Percentiles rank a stretch among this genome's conserved stretches.
Conservation (phyloP, 2,329 filamentous ascomycete species). For the Curvularia sp. region DNA sequence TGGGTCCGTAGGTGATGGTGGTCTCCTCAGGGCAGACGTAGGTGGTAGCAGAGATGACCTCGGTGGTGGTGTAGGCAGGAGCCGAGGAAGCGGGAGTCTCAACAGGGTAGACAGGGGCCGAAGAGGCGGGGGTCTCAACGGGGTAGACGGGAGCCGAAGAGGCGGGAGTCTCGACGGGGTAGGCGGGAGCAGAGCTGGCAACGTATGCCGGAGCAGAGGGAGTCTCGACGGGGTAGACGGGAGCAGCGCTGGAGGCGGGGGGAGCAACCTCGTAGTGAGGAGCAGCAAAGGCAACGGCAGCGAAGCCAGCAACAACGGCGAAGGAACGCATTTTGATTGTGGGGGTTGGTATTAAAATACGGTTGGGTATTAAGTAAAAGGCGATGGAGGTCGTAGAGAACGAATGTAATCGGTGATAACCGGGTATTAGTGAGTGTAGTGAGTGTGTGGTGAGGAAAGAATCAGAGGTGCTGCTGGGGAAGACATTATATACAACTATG, state of each 20-base stretch:
- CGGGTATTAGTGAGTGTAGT: constrained; percentile 46
- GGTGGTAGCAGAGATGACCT: constrained; percentile 33
- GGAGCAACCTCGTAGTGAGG: constrained; percentile 27
- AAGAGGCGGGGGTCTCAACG: constrained; percentile 2
- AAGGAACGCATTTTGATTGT: constrained; percentile 53
- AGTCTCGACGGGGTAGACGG: constrained; percentile 9
- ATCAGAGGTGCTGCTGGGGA: constrained; percentile 23
- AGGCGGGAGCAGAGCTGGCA: constrained; percentile 5
- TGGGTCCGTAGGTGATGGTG: constrained; percentile 38
- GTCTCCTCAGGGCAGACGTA: constrained; percentile 36
- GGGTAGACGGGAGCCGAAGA: constrained; percentile 4
- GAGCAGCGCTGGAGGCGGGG: not conserved
- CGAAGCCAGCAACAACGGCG: constrained; percentile 43
- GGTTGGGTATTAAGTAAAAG: constrained; percentile 46
- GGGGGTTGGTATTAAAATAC: constrained; percentile 41
- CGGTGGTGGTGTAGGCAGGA: constrained; percentile 30
- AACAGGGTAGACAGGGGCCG: not conserved
- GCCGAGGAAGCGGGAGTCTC: constrained; percentile 4
- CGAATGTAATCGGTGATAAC: constrained; percentile 53
- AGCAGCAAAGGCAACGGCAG: constrained; percentile 36
- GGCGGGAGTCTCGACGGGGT: not conserved
- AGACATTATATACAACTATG: constrained; percentile 48
- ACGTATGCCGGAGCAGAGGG: constrained; percentile 7
- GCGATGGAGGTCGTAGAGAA: constrained; percentile 44
- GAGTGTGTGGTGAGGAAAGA: constrained; percentile 50